Evolutionary conservation across 768 basidiomycete genomes (phyloP), one percentile per base, ranked within the genome.

Genomic region (Porpolomopsis calyptriformis): DNA sequence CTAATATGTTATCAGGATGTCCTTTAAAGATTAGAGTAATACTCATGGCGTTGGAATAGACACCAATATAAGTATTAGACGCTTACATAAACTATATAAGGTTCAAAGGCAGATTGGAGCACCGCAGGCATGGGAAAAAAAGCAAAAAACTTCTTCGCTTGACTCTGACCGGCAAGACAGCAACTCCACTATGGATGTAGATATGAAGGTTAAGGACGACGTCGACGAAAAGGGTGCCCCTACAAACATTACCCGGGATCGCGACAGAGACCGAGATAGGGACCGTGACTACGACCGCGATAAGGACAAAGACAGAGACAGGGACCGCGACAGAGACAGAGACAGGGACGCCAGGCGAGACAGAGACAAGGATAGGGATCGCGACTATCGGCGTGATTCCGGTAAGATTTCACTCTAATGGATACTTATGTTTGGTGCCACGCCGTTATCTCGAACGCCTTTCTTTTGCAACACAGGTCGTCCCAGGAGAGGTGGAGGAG

Each of bases 141-240:
- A 14, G 29, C 7, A 31, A 31, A 31, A 31, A 31, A 33, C 14
- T 19, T 26, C 40, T 9, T 8, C 25, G 14, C 14, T 14, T 24
- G 18, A 24, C 23, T 41, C 11, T 19, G 19, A 38, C 20, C 11
- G 25, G 14, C 23, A 19, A 33, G 29, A 20, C 22, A 19, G n/a
- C 29, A 45, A 11, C 29, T 33, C 26, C 39, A 16, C 25, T 33
- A 87, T 87, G 85, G 85, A 87, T 60, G 74, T 86, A 52, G 85
- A 87, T 55, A 85, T 85, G 82, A 82, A 83, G 63, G 69, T 63
- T 57, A 86, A 85, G 61, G 82, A 85, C 47, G 80, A 85, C 51
- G 64, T 69, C 6, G 82, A 83, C 37, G 82, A 82, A 49, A 82
- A 83, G 64, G 66, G 58, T 16, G 65, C 64, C 49, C 55, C 64